Evolutionary conservation across 2,329 filamentous ascomycete species (phyloP).

Genomic region (Hymenoscyphus albidus): DNA sequence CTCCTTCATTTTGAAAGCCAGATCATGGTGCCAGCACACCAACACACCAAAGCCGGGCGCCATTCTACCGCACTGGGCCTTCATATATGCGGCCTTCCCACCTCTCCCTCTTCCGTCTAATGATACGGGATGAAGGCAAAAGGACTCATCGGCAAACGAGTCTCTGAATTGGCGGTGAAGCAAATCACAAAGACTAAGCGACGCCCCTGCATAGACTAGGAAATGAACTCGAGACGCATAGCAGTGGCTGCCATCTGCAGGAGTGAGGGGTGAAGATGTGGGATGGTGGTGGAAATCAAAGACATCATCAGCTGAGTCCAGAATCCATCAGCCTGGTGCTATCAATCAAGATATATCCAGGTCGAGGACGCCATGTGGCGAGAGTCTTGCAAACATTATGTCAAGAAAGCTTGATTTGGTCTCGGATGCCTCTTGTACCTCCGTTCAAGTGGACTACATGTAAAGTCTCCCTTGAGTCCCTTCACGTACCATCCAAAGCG

Average conservation of each 20-base stretch:
- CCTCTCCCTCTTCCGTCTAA: conserved; percentile 15
- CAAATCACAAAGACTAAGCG: conserved; percentile 23
- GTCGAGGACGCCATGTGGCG: background rate
- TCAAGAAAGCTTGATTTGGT: background rate
- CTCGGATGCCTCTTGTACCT: background rate
- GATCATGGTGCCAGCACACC: conserved; percentile 31
- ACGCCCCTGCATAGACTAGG: conserved; percentile 20
- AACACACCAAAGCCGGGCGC: conserved; percentile 17
- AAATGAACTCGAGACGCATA: conserved; percentile 16
- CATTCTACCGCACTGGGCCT: conserved; percentile 26
- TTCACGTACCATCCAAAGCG: background rate
- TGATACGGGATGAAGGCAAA: conserved; percentile 7
- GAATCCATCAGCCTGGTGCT: background rate
- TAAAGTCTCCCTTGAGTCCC: background rate
- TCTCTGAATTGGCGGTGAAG: conserved; percentile 30
- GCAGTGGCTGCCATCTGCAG: conserved; percentile 5
- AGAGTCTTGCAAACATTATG: background rate
- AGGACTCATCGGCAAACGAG: conserved; percentile 17
- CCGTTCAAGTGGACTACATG: background rate
- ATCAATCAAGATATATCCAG: background rate
- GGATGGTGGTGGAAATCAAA: background rate
- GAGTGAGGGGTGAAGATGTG: conserved; percentile 3
- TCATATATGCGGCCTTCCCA: conserved; percentile 33
- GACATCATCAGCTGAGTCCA: conserved; percentile 2
- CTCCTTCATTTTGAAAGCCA: conserved; percentile 20